Base-by-base conservation (phyloP, 78 protist genomes). In the Speleostelium caveatum region DNA sequence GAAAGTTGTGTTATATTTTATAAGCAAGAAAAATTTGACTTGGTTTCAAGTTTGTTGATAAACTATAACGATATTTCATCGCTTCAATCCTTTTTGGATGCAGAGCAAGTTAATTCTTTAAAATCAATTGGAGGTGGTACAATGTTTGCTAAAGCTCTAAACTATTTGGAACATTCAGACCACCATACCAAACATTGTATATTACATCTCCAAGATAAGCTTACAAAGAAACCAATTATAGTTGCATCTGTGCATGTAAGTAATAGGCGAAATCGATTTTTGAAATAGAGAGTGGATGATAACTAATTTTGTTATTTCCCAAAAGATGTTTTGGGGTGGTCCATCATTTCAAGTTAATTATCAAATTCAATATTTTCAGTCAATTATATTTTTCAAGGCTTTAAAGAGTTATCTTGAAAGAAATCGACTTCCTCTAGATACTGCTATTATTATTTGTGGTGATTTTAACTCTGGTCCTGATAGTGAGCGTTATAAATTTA, bases 401-500 rank as follows among this genome's bases (percentile, higher is more conserved):
- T 4, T 79, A 19, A 33, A 28, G 10, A 58, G 56, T 51, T n/a
- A 67, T 28, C 21, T 79, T 3, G 7, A 36, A 5, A 28, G 3
- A 0, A 41, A 67, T 67, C 7, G 32, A 33, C 55, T 79, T 8
- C 59, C 33, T 17, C 26, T 17, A 0, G 53, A 67, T 28, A 79
- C 63, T 55, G 73, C 77, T 28, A 30, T 79, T 19, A 19, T 79
- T 1, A 42, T 79, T 22, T 79, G 77, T 53, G 88, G 88, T 39
- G 88, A 79, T 55, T 79, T 66, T 39, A 79, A 79, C 38, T 55
- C 58, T 67, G 73, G 75, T 0, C 88, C 88, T n/a, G 59, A 59
- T 14, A 28, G 32, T 41, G 38, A 30, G 24, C n/a, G 35, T 28
- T 68, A 68, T 28, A 38, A 68, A 6, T 68, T 14, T 26, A 5